Evolutionary conservation across 164 flowering plant species (phyloP).

Genomic region (Umbellularia californica): DNA sequence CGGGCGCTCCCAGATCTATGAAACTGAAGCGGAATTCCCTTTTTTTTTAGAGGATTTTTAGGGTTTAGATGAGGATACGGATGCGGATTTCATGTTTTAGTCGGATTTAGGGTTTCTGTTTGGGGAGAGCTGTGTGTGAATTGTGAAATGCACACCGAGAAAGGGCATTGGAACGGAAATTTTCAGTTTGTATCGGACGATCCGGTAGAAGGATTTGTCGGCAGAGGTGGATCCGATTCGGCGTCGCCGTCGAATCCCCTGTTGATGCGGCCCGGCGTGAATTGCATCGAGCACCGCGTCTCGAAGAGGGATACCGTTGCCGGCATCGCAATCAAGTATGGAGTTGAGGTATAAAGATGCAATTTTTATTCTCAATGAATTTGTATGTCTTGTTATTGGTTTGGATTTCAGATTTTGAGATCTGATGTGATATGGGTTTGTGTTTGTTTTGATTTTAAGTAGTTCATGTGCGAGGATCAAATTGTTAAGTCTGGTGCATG

Average conservation of each 20-base stretch:
- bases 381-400: neutral
- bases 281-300: conserved; percentile 63
- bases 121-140: neutral
- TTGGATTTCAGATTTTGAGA: neutral
- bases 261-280: conserved; percentile 4
- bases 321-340: conserved; percentile 90
- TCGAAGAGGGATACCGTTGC: conserved; percentile 88
- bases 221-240: neutral
- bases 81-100: neutral
- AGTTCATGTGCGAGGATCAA: too few relatives aligned
- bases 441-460: too few relatives aligned
- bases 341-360: conserved; percentile 64
- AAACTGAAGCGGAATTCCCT: neutral
- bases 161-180: conserved; percentile 11
- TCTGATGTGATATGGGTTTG: neutral
- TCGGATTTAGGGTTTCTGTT: conserved; percentile 5
- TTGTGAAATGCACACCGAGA: conserved; percentile 17
- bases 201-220: conserved; percentile 1
- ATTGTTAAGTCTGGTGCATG: too few relatives aligned
- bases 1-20: conserved; percentile 5
- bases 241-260: conserved; percentile 5
- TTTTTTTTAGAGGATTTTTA: conserved; percentile 17
- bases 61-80: conserved; percentile 2
- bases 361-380: neutral
- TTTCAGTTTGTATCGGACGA: conserved; percentile 3